A percentile compares a stretch with the other conserved stretches of the same genome.
Conservation (phyloP, 2,329 filamentous ascomycete genomes). For the Xylaria sp. region DNA sequence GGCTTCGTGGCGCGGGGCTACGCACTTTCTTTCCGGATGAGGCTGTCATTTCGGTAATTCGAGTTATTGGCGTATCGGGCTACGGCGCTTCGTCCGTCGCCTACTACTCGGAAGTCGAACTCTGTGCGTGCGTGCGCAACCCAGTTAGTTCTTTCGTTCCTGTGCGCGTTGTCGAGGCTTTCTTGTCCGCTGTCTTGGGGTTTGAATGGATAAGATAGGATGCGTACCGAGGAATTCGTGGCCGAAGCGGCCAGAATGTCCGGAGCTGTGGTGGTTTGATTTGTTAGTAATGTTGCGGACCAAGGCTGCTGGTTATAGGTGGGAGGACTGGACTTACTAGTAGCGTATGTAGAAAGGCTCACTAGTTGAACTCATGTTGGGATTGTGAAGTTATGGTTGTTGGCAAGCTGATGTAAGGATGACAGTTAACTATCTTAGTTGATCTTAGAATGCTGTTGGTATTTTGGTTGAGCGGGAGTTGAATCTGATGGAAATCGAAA, state of each 20-base stretch:
- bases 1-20: conserved; percentile 34
- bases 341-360: conserved; percentile 97
- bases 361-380: conserved; percentile 63
- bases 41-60: conserved; percentile 97
- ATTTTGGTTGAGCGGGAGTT: not conserved
- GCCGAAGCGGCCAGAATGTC: conserved; percentile 95
- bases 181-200: not conserved
- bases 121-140: conserved; percentile 65
- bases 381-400: not conserved
- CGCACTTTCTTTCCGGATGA: conserved; percentile 99
- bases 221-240: conserved; percentile 92
- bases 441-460: not conserved
- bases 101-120: conserved; percentile 93
- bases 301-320: not conserved
- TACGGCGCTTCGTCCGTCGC: conserved; percentile 91
- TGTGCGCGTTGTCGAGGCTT: not conserved
- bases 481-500: conserved; percentile 1
- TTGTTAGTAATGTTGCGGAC: conserved; percentile 25
- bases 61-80: conserved; percentile 99
- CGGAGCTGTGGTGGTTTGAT: conserved; percentile 73
- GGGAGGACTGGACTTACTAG: conserved; percentile 73
- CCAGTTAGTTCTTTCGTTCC: conserved; percentile 30
- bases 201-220: not conserved
- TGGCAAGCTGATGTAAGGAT: not conserved
- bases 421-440: not conserved